Evolutionary conservation across 1,284 basidiomycete genomes (phyloP).

Genomic region (Pascua guehoae): DNA sequence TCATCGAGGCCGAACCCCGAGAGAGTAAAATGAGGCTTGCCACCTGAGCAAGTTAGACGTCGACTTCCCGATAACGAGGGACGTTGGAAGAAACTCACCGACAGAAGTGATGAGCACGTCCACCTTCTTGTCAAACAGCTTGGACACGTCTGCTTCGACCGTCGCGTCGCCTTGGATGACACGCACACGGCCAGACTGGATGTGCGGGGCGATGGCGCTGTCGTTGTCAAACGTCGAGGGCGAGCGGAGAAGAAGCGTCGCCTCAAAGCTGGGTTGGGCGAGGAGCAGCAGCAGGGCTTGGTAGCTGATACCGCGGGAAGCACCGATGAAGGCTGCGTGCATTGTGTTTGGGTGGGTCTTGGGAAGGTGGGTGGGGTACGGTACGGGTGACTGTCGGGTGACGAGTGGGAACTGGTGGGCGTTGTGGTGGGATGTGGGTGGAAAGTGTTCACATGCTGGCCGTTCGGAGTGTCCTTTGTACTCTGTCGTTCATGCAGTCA

Average conservation of each 20-base stretch:
- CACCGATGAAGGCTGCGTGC: constrained; percentile 25
- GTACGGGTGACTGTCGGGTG: not conserved
- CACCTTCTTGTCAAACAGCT: constrained; percentile 17
- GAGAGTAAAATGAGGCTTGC: constrained; percentile 12
- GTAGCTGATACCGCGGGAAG: constrained; percentile 22
- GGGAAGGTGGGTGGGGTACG: not conserved
- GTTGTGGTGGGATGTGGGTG: not conserved
- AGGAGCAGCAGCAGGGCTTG: constrained; percentile 13
- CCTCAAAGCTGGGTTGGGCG: not conserved
- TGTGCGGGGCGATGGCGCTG: constrained; percentile 4
- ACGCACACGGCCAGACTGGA: constrained; percentile 16
- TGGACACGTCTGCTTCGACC: constrained; percentile 18
- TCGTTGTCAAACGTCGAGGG: constrained; percentile 21
- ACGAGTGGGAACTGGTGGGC: not conserved
- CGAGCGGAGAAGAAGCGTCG: constrained; percentile 22
- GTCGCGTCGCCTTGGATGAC: constrained; percentile 32
- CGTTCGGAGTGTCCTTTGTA: too few relatives aligned
- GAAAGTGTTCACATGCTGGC: too few relatives aligned
- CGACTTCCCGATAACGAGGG: not conserved
- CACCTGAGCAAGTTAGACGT: constrained; percentile 17
- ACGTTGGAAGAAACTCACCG: constrained; percentile 18
- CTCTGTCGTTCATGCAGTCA: too few relatives aligned
- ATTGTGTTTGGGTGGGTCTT: constrained; percentile 8
- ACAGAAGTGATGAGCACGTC: constrained; percentile 26
- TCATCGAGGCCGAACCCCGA: constrained; percentile 21